A percentile compares a stretch with the other conserved stretches of the same genome.
phyloP scores from a whole-genome alignment of 306 rosid species.

The Pachyrhizus erosus region DNA sequence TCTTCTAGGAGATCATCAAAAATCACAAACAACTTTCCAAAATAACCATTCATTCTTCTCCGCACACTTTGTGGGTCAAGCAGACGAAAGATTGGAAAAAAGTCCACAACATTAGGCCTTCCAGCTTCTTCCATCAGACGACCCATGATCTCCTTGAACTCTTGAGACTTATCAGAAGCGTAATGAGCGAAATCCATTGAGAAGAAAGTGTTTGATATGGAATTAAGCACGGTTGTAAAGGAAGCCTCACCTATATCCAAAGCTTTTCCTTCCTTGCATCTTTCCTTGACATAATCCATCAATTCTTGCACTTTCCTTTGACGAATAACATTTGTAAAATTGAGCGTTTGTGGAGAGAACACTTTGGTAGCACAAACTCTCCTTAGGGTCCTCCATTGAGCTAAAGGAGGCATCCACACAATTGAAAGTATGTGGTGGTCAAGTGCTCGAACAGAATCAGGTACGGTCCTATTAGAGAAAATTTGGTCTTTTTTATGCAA shows the following conservation, averaged over 20 bases:
- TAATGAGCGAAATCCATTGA: slow-evolving; percentile 34
- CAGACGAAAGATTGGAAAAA: neutral
- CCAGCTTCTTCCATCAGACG: slow-evolving; percentile 17
- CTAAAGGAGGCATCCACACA: neutral
- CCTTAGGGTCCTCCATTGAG: slow-evolving; percentile 21
- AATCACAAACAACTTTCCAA: neutral
- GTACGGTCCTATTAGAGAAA: neutral
- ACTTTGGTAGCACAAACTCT: neutral
- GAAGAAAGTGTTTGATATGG: slow-evolving; percentile 21
- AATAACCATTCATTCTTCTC: neutral
- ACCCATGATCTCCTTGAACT: slow-evolving; percentile 10
- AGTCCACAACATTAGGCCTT: slow-evolving; percentile 28
- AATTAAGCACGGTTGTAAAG: slow-evolving; percentile 10
- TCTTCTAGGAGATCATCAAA: slow-evolving; percentile 19
- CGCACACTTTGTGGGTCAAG: slow-evolving; percentile 25
- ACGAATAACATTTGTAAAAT: neutral
- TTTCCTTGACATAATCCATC: neutral
- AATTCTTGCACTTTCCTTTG: neutral
- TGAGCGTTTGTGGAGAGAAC: slow-evolving; percentile 2
- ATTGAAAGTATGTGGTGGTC: slow-evolving; percentile 7
- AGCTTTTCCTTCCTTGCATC: neutral
- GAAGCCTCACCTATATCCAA: slow-evolving; percentile 23
- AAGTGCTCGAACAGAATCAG: neutral
- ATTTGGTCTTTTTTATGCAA: neutral
- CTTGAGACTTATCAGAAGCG: slow-evolving; percentile 19